Base-by-base conservation (phyloP, 2,329 filamentous ascomycete genomes). In the Cyclaneusma minus region DNA sequence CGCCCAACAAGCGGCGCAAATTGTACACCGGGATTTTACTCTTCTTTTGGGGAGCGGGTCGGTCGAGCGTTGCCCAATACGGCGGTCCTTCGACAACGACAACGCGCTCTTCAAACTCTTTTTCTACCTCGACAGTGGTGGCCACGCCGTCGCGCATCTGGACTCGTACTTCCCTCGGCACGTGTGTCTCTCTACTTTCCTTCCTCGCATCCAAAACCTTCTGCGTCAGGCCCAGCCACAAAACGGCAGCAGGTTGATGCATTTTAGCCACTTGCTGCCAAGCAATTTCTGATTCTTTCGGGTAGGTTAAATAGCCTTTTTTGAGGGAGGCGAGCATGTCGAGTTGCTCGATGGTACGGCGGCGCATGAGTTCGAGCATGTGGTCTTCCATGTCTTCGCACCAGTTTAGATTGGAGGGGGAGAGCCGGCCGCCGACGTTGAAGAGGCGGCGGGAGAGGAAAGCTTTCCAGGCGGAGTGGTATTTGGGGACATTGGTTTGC, bases 371-470 rank as follows among this genome's bases (percentile, higher is more conserved):
- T 5, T 54, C 44, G 4, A 73, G 48, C 0, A 77, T 39, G 14
- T 64, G 51, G 0, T 51, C 45, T 17, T 60, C 53, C 68, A 76
- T 77, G 35, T 72, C 66, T 4, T 48, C 21, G 16, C 68, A 58
- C 59, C 58, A 68, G 13, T 29, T 16, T 9, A 39, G 27, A 7
- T 19, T 24, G 53, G 45, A 6, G 49, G 45, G 29, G 16, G 27
- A 37, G 21, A 20, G 33, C 24, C 0, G 14, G 6, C 7, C 13
- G 13, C 11, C 13, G n/a, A n/a, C 13, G 28, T 18, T n/a, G 28
- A 29, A 13, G 34, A 13, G 24, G 16, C 6, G 16, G 21, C 11
- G 13, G 17, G 7, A 29, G 15, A 11, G 37, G 20, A n/a, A 19
- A 16, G 8, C 30, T 27, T 3, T 37, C 30, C 18, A 31, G 29